A percentile compares a stretch with the other conserved stretches of the same genome.
Evolutionary conservation across 768 basidiomycete species (phyloP).

Genomic region (Auriscalpium vulgare): DNA sequence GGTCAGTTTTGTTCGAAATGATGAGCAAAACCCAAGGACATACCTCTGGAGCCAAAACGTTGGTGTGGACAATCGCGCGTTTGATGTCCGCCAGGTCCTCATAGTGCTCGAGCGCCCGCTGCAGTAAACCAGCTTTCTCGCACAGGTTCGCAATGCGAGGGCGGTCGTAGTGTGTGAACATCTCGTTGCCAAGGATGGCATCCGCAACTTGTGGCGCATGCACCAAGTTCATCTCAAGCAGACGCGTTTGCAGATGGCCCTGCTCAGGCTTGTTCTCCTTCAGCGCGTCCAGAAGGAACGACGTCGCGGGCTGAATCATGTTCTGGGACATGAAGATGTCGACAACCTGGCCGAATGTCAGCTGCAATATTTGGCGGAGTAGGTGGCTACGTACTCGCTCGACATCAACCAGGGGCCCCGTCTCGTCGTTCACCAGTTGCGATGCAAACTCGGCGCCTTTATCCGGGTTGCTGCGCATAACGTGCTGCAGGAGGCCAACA

Average conservation of each 20-base stretch:
- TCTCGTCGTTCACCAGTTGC: conserved; percentile 89
- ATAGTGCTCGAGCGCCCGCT: conserved; percentile 95
- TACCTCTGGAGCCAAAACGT: conserved; percentile 76
- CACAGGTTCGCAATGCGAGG: conserved; percentile 96
- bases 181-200: conserved; percentile 96
- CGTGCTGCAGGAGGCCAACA: conserved; percentile 84
- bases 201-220: conserved; percentile 98
- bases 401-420: conserved; percentile 85
- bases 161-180: conserved; percentile 95
- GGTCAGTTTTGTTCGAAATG: not conserved
- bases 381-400: conserved; percentile 56
- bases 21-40: conserved; percentile 17
- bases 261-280: conserved; percentile 99
- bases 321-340: conserved; percentile 99
- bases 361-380: not conserved
- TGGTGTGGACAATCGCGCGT: conserved; percentile 91
- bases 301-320: conserved; percentile 98
- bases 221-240: conserved; percentile 95
- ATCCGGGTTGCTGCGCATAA: conserved; percentile 94
- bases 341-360: conserved; percentile 51
- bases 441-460: conserved; percentile 98
- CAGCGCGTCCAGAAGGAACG: conserved; percentile 92
- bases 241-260: conserved; percentile 88
- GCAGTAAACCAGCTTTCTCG: conserved; percentile 94
- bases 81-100: conserved; percentile 99